Evolutionary conservation across 352 stramenopile species (phyloP).

Genomic region (Blastocystis sp.): DNA sequence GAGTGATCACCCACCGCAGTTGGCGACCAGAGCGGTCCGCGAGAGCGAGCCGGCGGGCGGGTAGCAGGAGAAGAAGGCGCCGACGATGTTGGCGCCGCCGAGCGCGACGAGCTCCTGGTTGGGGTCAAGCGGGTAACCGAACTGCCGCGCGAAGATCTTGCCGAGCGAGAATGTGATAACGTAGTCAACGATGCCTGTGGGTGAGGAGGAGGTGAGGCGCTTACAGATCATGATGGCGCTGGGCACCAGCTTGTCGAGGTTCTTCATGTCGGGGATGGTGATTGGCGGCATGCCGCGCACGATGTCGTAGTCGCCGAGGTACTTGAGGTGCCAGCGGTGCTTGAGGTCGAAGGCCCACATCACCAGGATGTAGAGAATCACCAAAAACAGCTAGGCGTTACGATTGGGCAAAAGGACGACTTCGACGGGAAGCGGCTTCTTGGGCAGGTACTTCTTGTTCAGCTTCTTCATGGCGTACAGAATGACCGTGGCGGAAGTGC

Average conservation of each 20-base stretch:
- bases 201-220: background rate
- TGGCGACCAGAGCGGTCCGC: conserved; percentile 69
- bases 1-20: background rate
- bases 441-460: conserved; percentile 68
- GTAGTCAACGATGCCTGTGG: conserved; percentile 67
- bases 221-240: conserved; percentile 58
- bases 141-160: conserved; percentile 70
- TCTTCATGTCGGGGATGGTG: conserved; percentile 40
- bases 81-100: conserved; percentile 70
- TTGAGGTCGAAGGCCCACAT: conserved; percentile 70
- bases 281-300: conserved; percentile 23
- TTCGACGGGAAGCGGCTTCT: conserved; percentile 57
- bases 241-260: conserved; percentile 18
- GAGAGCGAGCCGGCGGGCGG: conserved; percentile 71
- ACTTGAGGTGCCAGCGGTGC: conserved; percentile 57
- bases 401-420: background rate
- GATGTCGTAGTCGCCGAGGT: conserved; percentile 66
- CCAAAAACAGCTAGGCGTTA: conserved; percentile 71
- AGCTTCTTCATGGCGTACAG: conserved; percentile 66
- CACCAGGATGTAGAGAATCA: conserved; percentile 64
- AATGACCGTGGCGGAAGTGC: conserved; percentile 28
- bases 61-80: conserved; percentile 71
- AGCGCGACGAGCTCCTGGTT: conserved; percentile 73
- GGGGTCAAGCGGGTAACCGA: conserved; percentile 61
- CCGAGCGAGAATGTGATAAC: conserved; percentile 71